phyloP scores from a whole-genome alignment of 1,139 yeast species.

The Kodamaea plutei region DNA sequence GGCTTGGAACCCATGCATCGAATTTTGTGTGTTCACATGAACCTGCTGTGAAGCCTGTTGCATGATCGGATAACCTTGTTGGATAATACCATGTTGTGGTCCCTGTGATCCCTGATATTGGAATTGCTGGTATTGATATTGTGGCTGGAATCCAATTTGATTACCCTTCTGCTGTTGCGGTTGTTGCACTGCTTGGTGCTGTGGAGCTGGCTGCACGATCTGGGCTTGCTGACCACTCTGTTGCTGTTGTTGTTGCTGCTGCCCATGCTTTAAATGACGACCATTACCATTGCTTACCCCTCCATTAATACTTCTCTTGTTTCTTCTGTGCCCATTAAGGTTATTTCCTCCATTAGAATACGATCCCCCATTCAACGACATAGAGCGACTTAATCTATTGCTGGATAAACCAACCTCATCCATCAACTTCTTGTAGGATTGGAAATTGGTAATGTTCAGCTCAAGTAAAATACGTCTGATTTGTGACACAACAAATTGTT shows the following conservation, averaged over 20 bases:
- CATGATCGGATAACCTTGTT: slow-evolving; percentile 4
- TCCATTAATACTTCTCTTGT: slow-evolving; percentile 18
- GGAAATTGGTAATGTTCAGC: slow-evolving; percentile 52
- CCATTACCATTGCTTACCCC: slow-evolving; percentile 11
- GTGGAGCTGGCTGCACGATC: slow-evolving; percentile 7
- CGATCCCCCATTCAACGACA: slow-evolving; percentile 18
- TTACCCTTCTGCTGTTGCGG: slow-evolving; percentile 5
- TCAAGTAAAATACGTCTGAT: slow-evolving; percentile 59
- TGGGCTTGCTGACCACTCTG: slow-evolving; percentile 12
- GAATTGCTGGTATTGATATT: slow-evolving; percentile 2
- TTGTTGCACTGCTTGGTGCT: slow-evolving; percentile 12
- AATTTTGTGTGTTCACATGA: background rate
- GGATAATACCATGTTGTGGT: slow-evolving; percentile 1
- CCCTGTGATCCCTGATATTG: slow-evolving; percentile 2
- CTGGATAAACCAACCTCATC: slow-evolving; percentile 82
- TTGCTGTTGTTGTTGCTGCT: slow-evolving; percentile 11
- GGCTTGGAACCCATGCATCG: slow-evolving; percentile 2
- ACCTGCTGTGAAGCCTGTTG: slow-evolving; percentile 2
- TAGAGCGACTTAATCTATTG: slow-evolving; percentile 30
- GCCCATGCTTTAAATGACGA: slow-evolving; percentile 9
- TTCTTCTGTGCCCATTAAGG: slow-evolving; percentile 16
- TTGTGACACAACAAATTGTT: slow-evolving; percentile 55
- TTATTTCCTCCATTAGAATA: slow-evolving; percentile 14
- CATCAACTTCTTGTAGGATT: slow-evolving; percentile 80
- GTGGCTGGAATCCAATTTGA: slow-evolving; percentile 2